Base-by-base conservation (phyloP, 345 rosid species). In the Gynandropsis gynandra region DNA sequence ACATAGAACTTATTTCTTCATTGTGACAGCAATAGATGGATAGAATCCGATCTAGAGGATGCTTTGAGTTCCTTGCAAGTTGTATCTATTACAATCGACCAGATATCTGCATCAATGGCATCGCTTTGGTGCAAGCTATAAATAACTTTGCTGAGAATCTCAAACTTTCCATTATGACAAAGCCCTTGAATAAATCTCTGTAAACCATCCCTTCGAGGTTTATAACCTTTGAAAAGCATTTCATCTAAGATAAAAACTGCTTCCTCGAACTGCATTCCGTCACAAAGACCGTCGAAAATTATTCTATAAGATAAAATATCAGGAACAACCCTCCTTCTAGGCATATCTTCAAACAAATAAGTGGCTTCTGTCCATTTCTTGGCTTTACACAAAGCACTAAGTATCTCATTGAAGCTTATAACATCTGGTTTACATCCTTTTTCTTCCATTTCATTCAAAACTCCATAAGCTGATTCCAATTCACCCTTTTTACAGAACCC, bases 261-360 rank as follows among this genome's bases (percentile, higher is more conserved):
- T 58, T 80, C 90, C 66, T 76, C 55, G 7, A 69, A 63, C 57
- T 66, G 74, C 67, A 62, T 57, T 49, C 55, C 70, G 16, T 68
- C 60, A 4, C 80, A 67, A 45, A 90, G 80, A 32, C 81, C 89
- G 16, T 79, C 85, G 51, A 90, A 90, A 44, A 87, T 61, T 61
- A 82, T 73, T 55, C 98, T 76, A 55, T 83, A 77, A 4, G 95
- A 81, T 39, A 82, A 76, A 14, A 69, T 67, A 76, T 90, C 92
- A 32, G 92, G 95, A 48, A 20, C 20, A 45, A 82, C 75, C 4
- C 92, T 96, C 50, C 71, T 70, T 38, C 92, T 64, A 1, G 92
- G 94, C 92, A 90, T 82, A 57, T 82, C 92, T 63, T 82, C 87
- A 37, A 90, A 77, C 52, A 90, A 62, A 56, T 87, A 87, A 32